Base-by-base conservation (phyloP, 1,284 basidiomycete species). In the Ganoderma sp. region DNA sequence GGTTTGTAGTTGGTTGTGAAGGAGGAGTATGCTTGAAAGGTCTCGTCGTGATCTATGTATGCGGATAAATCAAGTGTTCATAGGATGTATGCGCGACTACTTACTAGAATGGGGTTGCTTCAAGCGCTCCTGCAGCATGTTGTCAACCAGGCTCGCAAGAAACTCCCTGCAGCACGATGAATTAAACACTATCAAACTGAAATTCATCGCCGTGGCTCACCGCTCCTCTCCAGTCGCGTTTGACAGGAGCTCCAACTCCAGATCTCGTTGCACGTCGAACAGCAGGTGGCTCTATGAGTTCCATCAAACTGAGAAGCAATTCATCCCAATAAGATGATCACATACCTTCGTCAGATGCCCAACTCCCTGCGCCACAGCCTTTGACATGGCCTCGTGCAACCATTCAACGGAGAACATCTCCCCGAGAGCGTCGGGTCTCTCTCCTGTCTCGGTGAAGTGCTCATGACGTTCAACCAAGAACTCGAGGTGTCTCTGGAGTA, bases 1-100 rank as follows among this genome's bases (percentile, higher is more conserved):
- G 89, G 85, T 68, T 89, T 88, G 79, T 92, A 85, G 52, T 87
- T 85, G 0, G 94, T 94, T 22, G 94, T 93, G 79, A 97, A 97
- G 0, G 90, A 87, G 1, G 96, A 97, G 78, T 96, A 98, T 2
- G 87, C 83, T 74, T 94, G 89, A 66, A 91, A 90, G 0, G 95
- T 96, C 22, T 91, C 87, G 48, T 94, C 92, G 64, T 90, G 85
- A 71, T 85, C 90, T 91, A 69, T 39, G 57, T 54, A 56, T 37
- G 61, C 12, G 60, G 54, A 60, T 63, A 10, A 59, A 32, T 12
- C 3, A 19, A 62, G 2, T 2, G 45, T 32, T 15, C 28, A n/a
- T n/a, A 56, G 3, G 32, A 10, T 32, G 32, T 56, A 56, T 37
- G 8, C 19, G 34, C 32, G 10, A 12, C 22, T 0, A 79, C 83